Percentiles rank a stretch among this genome's conserved stretches.
Conservation (phyloP, 2,329 filamentous ascomycete species). For the Trichoderma polysporum region DNA sequence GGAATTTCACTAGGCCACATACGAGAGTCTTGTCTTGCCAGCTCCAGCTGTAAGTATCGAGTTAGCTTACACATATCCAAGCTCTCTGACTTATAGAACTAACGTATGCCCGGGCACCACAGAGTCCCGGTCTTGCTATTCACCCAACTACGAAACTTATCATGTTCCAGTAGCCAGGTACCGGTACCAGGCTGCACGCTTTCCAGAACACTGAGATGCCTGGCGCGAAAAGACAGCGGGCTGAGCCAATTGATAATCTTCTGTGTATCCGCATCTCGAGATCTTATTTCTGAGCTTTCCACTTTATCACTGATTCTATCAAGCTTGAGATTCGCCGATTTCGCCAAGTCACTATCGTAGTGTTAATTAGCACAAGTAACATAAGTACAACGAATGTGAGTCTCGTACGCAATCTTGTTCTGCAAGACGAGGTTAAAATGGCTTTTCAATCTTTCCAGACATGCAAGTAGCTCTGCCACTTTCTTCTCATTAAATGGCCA, state of each 20-base stretch:
- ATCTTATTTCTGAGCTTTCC: background rate
- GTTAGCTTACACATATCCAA: background rate
- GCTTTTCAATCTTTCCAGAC: background rate
- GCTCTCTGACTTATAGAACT: background rate
- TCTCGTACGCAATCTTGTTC: background rate
- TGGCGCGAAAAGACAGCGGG: background rate
- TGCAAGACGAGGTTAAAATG: background rate
- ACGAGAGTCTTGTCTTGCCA: conserved; percentile 9
- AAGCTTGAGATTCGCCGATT: background rate
- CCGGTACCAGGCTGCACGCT: background rate
- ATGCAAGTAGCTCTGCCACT: background rate
- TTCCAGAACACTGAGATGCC: background rate
- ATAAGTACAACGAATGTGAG: background rate
- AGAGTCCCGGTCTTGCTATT: background rate
- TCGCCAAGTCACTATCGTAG: background rate
- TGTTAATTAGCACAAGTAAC: background rate
- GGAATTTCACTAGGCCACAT: background rate
- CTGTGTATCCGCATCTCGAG: background rate
- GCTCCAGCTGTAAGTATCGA: background rate
- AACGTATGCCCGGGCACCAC: conserved; percentile 10
- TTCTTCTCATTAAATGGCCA: conserved; percentile 2
- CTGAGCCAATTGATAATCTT: conserved; percentile 2
- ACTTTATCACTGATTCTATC: background rate
- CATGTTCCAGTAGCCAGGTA: background rate
- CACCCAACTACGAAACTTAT: background rate